Evolutionary conservation across 805 yeast genomes (phyloP), one percentile per base, ranked within the genome.

Genomic region (Starmerella apis): DNA sequence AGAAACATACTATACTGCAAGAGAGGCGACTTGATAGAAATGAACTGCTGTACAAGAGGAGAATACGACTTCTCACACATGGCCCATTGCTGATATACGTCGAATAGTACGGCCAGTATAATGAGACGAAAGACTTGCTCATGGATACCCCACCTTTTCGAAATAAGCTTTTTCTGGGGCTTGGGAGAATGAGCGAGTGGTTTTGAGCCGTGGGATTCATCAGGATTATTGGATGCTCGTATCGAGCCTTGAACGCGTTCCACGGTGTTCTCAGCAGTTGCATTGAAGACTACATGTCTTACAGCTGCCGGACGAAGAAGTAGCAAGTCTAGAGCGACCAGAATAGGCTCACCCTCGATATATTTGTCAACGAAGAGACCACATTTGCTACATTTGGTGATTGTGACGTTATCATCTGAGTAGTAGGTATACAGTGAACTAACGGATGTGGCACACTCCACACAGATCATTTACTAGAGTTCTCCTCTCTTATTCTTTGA

Each of bases 1-100:
- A 68, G 52, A 51, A 71, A 71, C 46, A 64, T 49, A 33, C 61
- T 35, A 52, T 72, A 72, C 58, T 71, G 75, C 11, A 54, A 49
- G 13, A 60, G 50, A 13, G 66, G 65, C 7, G 70, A 62, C 35
- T 63, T 47, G 10, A n/a, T 10, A 35, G 39, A 46, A 56, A 56
- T 16, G 67, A 66, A 37, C 61, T 54, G 46, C n/a, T 33, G 42
- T 19, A 48, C 53, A 19, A 41, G 38, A 31, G 57, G 47, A 22
- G 58, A 64, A 28, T 61, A 55, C 35, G 72, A 75, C 57, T 76
- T 78, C 64, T 90, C 98, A 53, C 83, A 88, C 49, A 81, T 78
- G 0, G 95, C 95, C 97, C 98, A 92, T 1, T 79, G 80, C 47
- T 92, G 65, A 63, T 92, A 92, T 4, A 90, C 90, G 59, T 92